Percentiles rank a stretch among this genome's conserved stretches.
These are phyloP conservation scores for Postia placenta DNA, from an alignment of 768 basidiomycete species.

Conservation along the genomic window DNA sequence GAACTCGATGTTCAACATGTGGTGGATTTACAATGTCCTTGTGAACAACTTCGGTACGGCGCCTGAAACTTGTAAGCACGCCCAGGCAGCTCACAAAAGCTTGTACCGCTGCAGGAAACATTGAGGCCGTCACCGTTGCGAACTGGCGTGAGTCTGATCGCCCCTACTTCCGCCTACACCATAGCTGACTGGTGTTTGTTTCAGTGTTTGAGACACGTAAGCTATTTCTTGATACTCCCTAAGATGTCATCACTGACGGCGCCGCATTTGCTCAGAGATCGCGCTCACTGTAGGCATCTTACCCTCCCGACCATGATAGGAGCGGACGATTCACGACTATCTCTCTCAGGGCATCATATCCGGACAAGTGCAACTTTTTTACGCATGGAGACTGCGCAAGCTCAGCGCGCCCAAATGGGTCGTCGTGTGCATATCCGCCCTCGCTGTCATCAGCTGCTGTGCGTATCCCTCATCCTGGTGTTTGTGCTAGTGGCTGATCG, in stretches of 20 bases:
- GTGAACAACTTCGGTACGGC: conserved; percentile 16
- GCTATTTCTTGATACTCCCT: not conserved
- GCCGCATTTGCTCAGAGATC: not conserved
- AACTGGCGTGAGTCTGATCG: conserved; percentile 7
- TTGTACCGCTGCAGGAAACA: not conserved
- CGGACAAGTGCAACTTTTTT: conserved; percentile 16
- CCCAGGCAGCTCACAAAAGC: not conserved
- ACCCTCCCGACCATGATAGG: not conserved
- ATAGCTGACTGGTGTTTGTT: not conserved
- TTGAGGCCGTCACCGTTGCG: not conserved
- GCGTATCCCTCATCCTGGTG: not conserved
- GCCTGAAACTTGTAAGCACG: not conserved
- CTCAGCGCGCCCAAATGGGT: conserved; percentile 13
- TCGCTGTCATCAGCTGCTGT: conserved; percentile 8
- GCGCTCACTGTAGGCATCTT: not conserved
- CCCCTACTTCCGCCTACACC: not conserved
- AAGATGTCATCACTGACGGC: not conserved
- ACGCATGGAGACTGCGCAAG: conserved; percentile 18
- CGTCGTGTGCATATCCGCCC: conserved; percentile 2
- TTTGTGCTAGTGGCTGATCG: not conserved
- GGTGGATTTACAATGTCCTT: conserved; percentile 14
- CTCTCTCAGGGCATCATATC: conserved; percentile 16
- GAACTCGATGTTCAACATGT: conserved; percentile 18
- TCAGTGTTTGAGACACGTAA: conserved; percentile 1
- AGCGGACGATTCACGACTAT: not conserved